These are phyloP conservation scores for Albizia julibrissin DNA, from an alignment of 306 rosid genomes.

Conservation along the genomic window DNA sequence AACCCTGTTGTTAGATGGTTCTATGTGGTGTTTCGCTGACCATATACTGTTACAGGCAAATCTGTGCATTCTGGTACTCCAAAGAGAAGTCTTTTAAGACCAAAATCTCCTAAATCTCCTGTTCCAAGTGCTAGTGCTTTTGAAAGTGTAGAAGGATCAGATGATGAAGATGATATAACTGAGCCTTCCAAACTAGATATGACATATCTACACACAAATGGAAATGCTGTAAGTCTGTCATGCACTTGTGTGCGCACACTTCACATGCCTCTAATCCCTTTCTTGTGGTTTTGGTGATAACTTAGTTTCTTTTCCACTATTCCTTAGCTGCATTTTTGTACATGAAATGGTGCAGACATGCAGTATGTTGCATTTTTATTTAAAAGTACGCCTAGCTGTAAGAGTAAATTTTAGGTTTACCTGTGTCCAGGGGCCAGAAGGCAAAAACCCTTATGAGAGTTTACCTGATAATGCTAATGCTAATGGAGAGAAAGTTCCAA, in stretches of 20 bases:
- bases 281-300: background rate
- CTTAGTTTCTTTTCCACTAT: background rate
- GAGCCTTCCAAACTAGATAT: conserved; percentile 47
- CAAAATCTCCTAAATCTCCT: conserved; percentile 70
- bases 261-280: background rate
- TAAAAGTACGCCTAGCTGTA: background rate
- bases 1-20: background rate
- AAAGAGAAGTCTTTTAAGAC: conserved; percentile 53
- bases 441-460: conserved; percentile 44
- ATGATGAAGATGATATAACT: conserved; percentile 55
- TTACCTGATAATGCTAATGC: conserved; percentile 54
- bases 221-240: conserved; percentile 54
- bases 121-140: conserved; percentile 67
- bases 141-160: conserved; percentile 73
- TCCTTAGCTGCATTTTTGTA: background rate
- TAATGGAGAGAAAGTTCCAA: conserved; percentile 54
- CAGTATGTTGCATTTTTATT: background rate
- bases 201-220: conserved; percentile 54
- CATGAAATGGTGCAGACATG: background rate
- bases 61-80: conserved; percentile 31
- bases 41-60: conserved; percentile 52
- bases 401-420: background rate
- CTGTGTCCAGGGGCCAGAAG: conserved; percentile 52
- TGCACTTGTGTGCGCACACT: background rate
- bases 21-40: conserved; percentile 7